Evolutionary conservation across 2,329 filamentous ascomycete genomes (phyloP).

Genomic region (Neonectria neomacrospora): DNA sequence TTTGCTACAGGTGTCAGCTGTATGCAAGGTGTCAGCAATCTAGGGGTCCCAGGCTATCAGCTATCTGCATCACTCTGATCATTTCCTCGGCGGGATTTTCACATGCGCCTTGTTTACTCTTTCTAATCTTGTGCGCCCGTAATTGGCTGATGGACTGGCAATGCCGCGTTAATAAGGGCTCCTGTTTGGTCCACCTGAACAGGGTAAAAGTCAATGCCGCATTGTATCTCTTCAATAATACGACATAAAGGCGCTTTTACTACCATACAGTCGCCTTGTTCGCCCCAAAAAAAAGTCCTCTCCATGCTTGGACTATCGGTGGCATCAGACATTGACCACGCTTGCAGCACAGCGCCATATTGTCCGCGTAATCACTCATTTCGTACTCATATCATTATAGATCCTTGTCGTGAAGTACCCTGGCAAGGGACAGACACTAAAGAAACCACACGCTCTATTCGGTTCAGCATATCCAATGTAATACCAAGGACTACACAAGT

Average conservation of each 20-base stretch:
- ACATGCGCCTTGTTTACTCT: background rate
- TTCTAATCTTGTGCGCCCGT: background rate
- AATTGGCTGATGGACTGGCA: background rate
- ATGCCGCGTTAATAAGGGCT: background rate
- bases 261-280: background rate
- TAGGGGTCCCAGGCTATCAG: background rate
- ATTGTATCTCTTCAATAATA: background rate
- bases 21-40: background rate
- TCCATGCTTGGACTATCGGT: no score
- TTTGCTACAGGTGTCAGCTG: background rate
- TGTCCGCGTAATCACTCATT: no score
- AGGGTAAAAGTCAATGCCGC: background rate
- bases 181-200: background rate
- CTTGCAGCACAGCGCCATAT: no score
- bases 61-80: constrained; percentile 2
- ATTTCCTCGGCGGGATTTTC: background rate
- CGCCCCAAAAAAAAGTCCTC: no score
- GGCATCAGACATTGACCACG: no score
- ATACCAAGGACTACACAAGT: no score
- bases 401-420: no score
- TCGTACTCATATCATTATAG: no score
- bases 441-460: no score
- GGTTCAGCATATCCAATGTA: no score
- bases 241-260: background rate
- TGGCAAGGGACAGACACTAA: no score